These are phyloP conservation scores for Kentomonas sorsogonicus DNA, from an alignment of 208 protist genomes.

Conservation along the genomic window DNA sequence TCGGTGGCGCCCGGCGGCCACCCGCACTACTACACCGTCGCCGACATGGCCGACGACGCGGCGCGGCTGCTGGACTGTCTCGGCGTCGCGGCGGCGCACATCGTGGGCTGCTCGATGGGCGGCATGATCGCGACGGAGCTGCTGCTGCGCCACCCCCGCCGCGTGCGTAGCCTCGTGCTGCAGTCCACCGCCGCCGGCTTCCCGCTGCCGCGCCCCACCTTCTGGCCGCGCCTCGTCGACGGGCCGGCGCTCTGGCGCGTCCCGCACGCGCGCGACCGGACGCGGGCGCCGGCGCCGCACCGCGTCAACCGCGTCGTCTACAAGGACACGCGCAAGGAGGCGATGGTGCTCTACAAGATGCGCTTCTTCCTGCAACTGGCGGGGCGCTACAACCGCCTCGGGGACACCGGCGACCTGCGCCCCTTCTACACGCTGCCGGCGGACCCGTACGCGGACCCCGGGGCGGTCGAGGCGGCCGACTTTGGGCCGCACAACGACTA, in stretches of 20 bases:
- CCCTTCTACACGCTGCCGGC: too few relatives aligned
- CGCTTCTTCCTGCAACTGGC: constrained; percentile 5
- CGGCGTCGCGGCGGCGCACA: constrained; percentile 25
- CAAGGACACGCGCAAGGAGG: neutral
- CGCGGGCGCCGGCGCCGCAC: too few relatives aligned
- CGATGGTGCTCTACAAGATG: neutral
- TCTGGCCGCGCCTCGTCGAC: too few relatives aligned
- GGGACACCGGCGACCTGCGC: too few relatives aligned
- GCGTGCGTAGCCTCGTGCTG: constrained; percentile 43
- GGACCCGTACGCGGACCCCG: too few relatives aligned
- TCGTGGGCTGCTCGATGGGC: constrained; percentile 69
- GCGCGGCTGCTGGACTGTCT: neutral
- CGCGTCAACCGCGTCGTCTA: too few relatives aligned
- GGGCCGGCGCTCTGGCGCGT: too few relatives aligned
- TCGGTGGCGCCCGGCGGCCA: constrained; percentile 25
- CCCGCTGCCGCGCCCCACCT: neutral
- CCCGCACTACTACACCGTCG: constrained; percentile 27
- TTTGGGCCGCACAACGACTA: too few relatives aligned
- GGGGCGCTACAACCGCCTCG: too few relatives aligned
- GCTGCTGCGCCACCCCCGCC: constrained; percentile 35
- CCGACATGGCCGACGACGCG: constrained; percentile 9
- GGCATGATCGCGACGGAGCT: constrained; percentile 70
- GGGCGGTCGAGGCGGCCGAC: too few relatives aligned
- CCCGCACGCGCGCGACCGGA: too few relatives aligned
- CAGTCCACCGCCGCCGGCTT: constrained; percentile 39